phyloP scores from a whole-genome alignment of 441 rosid species.

The Rhodomyrtus psidioides region DNA sequence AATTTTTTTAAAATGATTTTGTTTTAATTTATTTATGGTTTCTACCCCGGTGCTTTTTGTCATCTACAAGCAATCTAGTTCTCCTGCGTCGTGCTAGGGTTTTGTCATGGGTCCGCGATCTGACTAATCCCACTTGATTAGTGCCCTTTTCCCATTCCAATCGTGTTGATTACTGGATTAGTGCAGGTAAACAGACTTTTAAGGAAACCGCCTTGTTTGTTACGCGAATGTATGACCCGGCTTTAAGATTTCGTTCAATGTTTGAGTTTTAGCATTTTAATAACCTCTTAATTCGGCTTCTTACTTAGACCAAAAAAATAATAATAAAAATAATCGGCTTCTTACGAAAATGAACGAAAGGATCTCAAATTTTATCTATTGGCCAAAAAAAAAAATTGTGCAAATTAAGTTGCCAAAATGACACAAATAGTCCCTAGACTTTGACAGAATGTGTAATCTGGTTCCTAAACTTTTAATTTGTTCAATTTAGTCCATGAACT shows the following conservation, averaged over 20 bases:
- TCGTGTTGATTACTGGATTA: not conserved
- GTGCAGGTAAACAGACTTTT: not conserved
- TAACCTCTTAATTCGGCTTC: not conserved
- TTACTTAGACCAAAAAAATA: too few relatives aligned
- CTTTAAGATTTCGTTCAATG: not conserved
- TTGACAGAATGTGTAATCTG: too few relatives aligned
- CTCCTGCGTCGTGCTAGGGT: too few relatives aligned
- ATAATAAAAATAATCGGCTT: too few relatives aligned
- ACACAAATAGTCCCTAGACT: too few relatives aligned
- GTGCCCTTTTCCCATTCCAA: not conserved
- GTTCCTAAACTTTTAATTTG: too few relatives aligned
- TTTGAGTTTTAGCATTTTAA: not conserved
- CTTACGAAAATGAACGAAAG: not conserved
- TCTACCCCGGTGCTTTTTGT: not conserved
- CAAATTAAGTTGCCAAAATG: not conserved
- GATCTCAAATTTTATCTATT: not conserved
- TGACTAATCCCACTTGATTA: too few relatives aligned
- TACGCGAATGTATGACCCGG: not conserved
- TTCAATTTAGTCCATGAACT: too few relatives aligned
- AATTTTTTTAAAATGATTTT: not conserved
- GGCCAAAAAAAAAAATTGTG: not conserved
- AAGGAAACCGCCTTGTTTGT: not conserved
- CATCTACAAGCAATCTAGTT: not conserved
- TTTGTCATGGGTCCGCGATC: too few relatives aligned
- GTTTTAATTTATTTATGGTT: not conserved